phyloP scores from a whole-genome alignment of 139 green algal species.

The Chlamydomonas schloesseri region DNA sequence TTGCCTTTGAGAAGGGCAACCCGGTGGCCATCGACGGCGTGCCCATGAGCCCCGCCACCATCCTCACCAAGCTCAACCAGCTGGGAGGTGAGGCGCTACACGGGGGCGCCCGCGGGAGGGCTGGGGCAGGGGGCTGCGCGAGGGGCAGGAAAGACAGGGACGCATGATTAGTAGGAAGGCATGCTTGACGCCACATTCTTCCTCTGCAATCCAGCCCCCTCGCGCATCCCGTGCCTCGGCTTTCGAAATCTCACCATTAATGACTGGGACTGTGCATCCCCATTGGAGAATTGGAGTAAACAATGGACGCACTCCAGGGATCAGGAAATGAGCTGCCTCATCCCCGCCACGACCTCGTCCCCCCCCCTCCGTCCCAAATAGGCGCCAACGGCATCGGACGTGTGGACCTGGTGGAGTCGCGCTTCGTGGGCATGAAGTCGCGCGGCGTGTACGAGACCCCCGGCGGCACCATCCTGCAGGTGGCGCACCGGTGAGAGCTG shows the following conservation, averaged over 20 bases:
- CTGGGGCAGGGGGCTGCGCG: not conserved
- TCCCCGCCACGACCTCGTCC: no score
- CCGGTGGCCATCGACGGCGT: conserved; percentile 95
- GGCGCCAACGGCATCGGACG: conserved; percentile 60
- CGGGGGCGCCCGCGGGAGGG: no score
- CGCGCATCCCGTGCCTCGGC: no score
- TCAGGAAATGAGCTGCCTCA: no score
- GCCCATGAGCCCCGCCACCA: conserved; percentile 84
- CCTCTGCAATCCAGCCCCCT: no score
- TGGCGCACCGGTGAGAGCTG: conserved; percentile 70
- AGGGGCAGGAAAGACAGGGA: not conserved
- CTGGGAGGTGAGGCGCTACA: conserved; percentile 41
- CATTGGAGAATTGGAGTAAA: no score
- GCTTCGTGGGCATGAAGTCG: conserved; percentile 94
- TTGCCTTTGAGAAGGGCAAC: conserved; percentile 97
- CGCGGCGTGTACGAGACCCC: conserved; percentile 97
- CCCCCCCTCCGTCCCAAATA: not conserved
- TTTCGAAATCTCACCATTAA: no score
- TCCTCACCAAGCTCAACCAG: conserved; percentile 96
- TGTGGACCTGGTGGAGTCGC: conserved; percentile 97
- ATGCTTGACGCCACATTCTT: no score
- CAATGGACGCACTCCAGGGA: no score
- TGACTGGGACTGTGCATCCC: no score
- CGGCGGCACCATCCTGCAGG: conserved; percentile 94
- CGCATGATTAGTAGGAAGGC: no score